phyloP scores from a whole-genome alignment of 495 filamentous ascomycete species.

The Talaromyces ruber region DNA sequence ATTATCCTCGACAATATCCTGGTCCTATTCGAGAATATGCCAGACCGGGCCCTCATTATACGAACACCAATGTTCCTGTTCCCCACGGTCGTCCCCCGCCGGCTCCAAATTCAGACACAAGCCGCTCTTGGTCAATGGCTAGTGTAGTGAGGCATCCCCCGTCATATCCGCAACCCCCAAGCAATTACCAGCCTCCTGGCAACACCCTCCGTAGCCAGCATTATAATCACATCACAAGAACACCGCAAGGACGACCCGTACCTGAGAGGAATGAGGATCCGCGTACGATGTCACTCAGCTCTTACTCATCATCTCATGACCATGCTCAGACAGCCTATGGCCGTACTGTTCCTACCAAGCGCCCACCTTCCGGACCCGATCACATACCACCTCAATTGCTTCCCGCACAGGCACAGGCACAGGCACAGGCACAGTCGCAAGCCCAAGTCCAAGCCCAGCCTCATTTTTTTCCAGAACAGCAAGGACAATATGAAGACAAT shows the following conservation, averaged over 20 bases:
- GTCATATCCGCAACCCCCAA: slow-evolving; percentile 56
- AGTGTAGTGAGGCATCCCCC: slow-evolving; percentile 43
- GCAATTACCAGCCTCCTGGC: slow-evolving; percentile 58
- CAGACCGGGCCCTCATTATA: slow-evolving; percentile 50
- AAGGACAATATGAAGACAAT: slow-evolving; percentile 11
- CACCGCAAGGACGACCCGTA: slow-evolving; percentile 82
- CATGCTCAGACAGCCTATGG: slow-evolving; percentile 85
- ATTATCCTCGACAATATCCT: slow-evolving; percentile 59
- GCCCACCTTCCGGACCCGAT: slow-evolving; percentile 48
- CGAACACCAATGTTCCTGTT: slow-evolving; percentile 32
- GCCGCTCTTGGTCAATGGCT: slow-evolving; percentile 88
- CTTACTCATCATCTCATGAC: slow-evolving; percentile 71
- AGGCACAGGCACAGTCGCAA: neutral
- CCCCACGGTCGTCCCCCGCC: slow-evolving; percentile 45
- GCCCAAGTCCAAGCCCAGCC: neutral
- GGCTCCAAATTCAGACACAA: slow-evolving; percentile 74
- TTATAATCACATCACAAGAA: slow-evolving; percentile 61
- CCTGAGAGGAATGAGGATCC: slow-evolving; percentile 82
- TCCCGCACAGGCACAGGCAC: slow-evolving; percentile 2
- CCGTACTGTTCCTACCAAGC: slow-evolving; percentile 66
- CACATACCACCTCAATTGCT: slow-evolving; percentile 9
- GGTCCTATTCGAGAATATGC: slow-evolving; percentile 64
- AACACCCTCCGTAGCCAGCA: slow-evolving; percentile 69
- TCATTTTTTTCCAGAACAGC: slow-evolving; percentile 18
- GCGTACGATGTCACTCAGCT: slow-evolving; percentile 90